A percentile compares a stretch with the other conserved stretches of the same genome.
Conservation (phyloP, 179 eudicot genomes). For the Monotropa hypopitys region DNA sequence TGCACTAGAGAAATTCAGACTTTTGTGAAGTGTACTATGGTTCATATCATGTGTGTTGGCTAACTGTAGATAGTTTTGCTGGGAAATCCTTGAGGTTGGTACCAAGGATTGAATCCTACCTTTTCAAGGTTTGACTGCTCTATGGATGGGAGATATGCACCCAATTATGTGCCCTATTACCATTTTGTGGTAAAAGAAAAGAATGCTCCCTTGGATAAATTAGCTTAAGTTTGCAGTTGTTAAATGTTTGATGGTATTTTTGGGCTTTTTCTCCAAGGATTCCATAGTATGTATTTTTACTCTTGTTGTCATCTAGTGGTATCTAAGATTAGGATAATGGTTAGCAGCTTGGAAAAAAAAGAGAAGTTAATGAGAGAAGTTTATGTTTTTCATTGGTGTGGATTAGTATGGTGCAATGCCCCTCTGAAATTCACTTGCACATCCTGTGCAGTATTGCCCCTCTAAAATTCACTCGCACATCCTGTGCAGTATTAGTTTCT, state of each 20-base stretch:
- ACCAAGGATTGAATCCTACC: neutral
- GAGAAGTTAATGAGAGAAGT: neutral
- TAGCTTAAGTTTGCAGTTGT: neutral
- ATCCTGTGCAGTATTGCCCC: neutral
- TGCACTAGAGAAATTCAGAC: neutral
- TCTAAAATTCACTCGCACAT: neutral
- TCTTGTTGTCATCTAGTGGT: neutral
- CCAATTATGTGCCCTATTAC: neutral
- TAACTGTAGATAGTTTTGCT: neutral
- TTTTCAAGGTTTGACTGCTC: neutral
- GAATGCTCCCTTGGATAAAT: neutral
- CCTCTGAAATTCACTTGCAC: neutral
- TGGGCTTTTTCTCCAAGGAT: too few relatives aligned
- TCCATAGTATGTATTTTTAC: neutral
- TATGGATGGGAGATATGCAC: too few relatives aligned
- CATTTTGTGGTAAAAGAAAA: neutral
- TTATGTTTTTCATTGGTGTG: neutral
- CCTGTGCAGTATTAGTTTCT: neutral
- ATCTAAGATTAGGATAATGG: neutral
- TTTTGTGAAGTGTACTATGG: neutral
- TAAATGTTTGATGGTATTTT: neutral
- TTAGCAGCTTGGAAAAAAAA: neutral
- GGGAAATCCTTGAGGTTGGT: neutral
- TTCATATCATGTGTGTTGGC: neutral
- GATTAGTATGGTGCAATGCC: neutral